Conservation (phyloP, 768 basidiomycete species). For the Lactarius sp. region DNA sequence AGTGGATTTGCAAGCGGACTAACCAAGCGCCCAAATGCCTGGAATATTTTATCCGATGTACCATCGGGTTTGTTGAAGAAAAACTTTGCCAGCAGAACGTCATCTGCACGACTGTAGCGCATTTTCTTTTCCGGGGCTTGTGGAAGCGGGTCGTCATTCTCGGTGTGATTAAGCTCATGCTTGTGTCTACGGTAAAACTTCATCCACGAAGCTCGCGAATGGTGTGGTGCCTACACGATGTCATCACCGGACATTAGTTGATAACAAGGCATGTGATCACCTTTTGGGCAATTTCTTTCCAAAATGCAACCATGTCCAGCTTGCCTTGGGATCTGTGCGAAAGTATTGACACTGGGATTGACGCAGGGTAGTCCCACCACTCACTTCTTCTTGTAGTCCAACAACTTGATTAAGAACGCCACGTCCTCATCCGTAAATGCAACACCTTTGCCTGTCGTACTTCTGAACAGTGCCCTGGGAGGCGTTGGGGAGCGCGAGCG, state of each 20-base stretch:
- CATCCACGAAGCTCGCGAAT: constrained; percentile 92
- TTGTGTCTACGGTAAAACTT: constrained; percentile 88
- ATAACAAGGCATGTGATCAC: constrained; percentile 34
- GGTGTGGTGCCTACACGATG: constrained; percentile 66
- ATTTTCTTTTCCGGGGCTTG: constrained; percentile 81
- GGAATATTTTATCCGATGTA: constrained; percentile 81
- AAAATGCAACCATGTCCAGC: constrained; percentile 71
- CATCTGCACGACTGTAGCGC: constrained; percentile 77
- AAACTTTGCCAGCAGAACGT: constrained; percentile 70
- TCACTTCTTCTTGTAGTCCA: constrained; percentile 67
- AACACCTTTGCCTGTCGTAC: constrained; percentile 86
- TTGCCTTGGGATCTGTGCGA: constrained; percentile 48
- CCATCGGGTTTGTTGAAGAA: constrained; percentile 72
- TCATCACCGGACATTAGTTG: background rate
- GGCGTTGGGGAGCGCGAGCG: constrained; percentile 75
- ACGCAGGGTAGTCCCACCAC: constrained; percentile 23
- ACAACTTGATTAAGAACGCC: constrained; percentile 66
- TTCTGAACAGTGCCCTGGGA: constrained; percentile 70
- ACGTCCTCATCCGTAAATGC: constrained; percentile 85
- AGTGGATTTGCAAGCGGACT: constrained; percentile 27
- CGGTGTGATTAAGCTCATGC: constrained; percentile 66
- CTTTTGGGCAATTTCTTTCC: constrained; percentile 72
- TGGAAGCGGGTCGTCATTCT: constrained; percentile 66
- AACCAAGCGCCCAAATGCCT: constrained; percentile 69
- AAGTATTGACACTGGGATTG: constrained; percentile 16